Evolutionary conservation across 129 eudicot genomes (phyloP).

Genomic region (Chrysanthemum seticuspe): DNA sequence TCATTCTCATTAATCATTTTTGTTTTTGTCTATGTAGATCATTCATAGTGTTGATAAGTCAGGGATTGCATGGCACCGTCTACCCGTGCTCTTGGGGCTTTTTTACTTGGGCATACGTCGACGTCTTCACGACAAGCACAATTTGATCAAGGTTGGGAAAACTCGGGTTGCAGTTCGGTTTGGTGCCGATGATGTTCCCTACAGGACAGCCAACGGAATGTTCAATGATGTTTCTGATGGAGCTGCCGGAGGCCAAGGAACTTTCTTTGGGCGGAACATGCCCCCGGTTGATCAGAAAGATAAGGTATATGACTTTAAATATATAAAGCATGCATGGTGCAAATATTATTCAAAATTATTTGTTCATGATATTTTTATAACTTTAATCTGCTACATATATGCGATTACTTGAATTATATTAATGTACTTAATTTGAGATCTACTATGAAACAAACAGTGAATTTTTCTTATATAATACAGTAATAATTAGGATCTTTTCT

Average conservation of each 20-base stretch:
- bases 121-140: constrained; percentile 46
- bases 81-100: constrained; percentile 50
- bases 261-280: constrained; percentile 55
- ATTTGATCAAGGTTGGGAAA: constrained; percentile 45
- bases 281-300: constrained; percentile 43
- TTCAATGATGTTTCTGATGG: constrained; percentile 37
- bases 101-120: constrained; percentile 45
- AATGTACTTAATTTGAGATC: not conserved
- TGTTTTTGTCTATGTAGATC: constrained; percentile 29
- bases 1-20: no score
- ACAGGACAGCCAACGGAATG: constrained; percentile 38
- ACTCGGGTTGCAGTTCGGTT: constrained; percentile 20
- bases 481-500: not conserved
- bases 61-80: constrained; percentile 43
- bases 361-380: no score
- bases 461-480: not conserved
- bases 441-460: not conserved
- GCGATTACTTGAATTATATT: no score
- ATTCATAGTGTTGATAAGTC: constrained; percentile 42
- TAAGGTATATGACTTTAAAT: constrained; percentile 24
- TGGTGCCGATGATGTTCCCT: constrained; percentile 27
- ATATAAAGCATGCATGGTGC: no score
- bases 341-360: no score
- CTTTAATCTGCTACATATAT: not conserved
- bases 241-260: constrained; percentile 39